Evolutionary conservation across 805 yeast species (phyloP), one percentile per base, ranked within the genome.

Genomic region (Starmerella gropengiesseri): DNA sequence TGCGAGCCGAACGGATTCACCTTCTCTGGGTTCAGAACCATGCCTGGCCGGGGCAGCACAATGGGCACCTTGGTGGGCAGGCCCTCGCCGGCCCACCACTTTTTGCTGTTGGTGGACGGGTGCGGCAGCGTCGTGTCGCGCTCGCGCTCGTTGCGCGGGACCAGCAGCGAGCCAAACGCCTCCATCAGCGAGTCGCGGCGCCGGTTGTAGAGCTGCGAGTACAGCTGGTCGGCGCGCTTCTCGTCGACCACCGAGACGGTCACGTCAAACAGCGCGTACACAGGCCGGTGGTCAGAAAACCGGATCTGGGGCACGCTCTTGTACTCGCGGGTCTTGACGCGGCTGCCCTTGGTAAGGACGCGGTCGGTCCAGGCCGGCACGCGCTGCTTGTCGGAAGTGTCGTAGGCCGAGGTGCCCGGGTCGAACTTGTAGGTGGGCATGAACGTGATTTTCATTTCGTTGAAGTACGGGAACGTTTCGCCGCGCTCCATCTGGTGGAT

Each of bases 291-390:
- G 57, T 91, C 98, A 43, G 95, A 84, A 44, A 78, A 69, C 43
- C 57, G 57, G 31, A 89, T 60, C 18, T 61, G 62, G 51, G 74
- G 74, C 1, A 77, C 76, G 38, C 80, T 73, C 42, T 77, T 73
- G 58, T 91, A 91, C 36, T 84, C 91, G 31, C 67, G 62, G 31
- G 86, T 54, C 37, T 41, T 44, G 16, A 52, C 28, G 14, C 63
- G 63, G 4, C 66, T 59, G 29, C 93, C 85, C 46, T 70, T 68
- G 54, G 70, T 78, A 37, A 89, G 64, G 43, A 84, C 79, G 55
- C 98, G 68, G 60, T 89, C 98, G 0, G 97, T 89, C 96, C 97
- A 89, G 0, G 95, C 81, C 1, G 98, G 98, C 4, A 83, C 78
- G 53, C 98, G 71, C 49, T 80, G 89, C 59, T 89, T 89, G 53